Base-by-base conservation (phyloP, 2,329 filamentous ascomycete genomes). In the Aspergillus proliferans region DNA sequence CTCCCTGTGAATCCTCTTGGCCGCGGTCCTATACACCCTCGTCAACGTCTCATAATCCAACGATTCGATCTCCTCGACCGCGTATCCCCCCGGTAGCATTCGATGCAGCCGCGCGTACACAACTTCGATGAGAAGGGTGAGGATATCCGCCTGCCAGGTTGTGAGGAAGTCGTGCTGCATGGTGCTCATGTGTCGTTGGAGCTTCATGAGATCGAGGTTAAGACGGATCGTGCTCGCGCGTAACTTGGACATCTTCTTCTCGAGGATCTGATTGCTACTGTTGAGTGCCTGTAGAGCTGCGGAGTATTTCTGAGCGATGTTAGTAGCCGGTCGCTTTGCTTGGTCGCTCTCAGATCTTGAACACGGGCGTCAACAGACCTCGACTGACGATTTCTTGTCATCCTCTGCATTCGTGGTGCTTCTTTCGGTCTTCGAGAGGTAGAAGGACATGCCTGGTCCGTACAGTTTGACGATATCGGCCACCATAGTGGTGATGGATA, bases 111-210 rank as follows among this genome's bases (percentile, higher is more conserved):
- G 51, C 33, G 56, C 49, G 49, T 64, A 58, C 12, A 62, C 55
- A 19, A 64, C 57, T 42, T 67, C 65, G 43, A 69, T 59, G n/a
- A 69, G 57, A 19, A 63, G 61, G 2, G 66, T 68, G 12, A 69
- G 57, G n/a, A 58, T 58, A 45, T 69, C 62, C 12, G 65, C 65
- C 46, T 69, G 60, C 64, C 65, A 69, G 33, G 56, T 66, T n/a
- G 55, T 52, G 28, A 67, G 55, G 26, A 59, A 50, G 2, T 65
- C 62, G 36, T 58, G 54, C 18, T 60, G 49, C 40, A 60, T 59
- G 3, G 59, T 49, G 14, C 53, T 57, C 47, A 67, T 28, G 44
- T 64, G 59, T 6, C 49, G 57, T 19, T 64, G 53, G 18, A 67
- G 57, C 15, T 55, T 55, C 28, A 52, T 50, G 21, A 63, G 45